Evolutionary conservation across 78 protist genomes (phyloP).

Genomic region (Carpediemonas membranifera): DNA sequence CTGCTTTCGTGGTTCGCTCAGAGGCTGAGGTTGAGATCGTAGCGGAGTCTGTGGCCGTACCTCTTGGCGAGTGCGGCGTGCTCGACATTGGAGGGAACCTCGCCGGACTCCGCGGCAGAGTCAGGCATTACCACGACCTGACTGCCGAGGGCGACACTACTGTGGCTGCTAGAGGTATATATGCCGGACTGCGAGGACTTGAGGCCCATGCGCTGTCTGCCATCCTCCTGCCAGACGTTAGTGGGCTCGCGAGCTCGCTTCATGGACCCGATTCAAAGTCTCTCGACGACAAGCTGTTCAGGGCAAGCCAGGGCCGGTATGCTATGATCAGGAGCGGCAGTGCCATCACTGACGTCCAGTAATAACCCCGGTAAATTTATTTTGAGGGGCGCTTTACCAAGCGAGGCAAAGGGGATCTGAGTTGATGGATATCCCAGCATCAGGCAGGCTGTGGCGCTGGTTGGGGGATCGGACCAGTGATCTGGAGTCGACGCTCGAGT

Average conservation of each 20-base stretch:
- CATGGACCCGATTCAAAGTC: neutral
- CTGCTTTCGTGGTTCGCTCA: constrained; percentile 13
- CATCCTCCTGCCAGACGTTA: constrained; percentile 1
- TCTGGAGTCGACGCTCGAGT: no score
- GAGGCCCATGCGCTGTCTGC: neutral
- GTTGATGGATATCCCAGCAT: no score
- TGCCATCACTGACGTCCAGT: no score
- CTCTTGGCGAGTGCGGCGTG: neutral
- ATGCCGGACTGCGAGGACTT: neutral
- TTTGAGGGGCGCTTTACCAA: no score
- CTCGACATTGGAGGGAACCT: constrained; percentile 4
- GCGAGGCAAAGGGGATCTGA: no score
- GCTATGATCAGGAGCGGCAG: no score
- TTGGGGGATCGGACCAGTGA: no score
- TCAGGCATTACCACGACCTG: neutral
- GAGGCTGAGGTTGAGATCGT: neutral
- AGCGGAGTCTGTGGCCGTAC: neutral
- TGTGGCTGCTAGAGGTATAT: neutral
- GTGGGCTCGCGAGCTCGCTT: neutral
- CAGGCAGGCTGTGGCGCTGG: no score
- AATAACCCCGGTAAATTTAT: no score
- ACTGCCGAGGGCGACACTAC: neutral
- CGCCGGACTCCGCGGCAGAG: neutral
- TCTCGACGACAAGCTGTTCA: neutral
- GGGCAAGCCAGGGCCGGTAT: constrained; percentile 1